Evolutionary conservation across 2,329 filamentous ascomycete genomes (phyloP).

Genomic region (Cadophora gregata): DNA sequence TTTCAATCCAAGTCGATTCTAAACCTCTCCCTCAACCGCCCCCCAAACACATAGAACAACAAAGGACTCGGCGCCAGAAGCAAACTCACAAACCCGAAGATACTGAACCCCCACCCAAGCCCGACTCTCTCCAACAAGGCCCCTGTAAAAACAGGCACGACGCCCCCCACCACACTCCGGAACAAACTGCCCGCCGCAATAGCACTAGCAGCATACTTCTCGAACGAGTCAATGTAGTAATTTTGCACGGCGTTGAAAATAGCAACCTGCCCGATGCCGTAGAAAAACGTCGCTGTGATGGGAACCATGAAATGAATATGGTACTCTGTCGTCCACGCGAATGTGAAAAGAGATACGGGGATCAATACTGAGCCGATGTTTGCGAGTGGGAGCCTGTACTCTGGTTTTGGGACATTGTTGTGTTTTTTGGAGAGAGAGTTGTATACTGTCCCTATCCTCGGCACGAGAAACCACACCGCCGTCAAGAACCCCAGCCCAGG

Average conservation of each 20-base stretch:
- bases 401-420: slow-evolving; percentile 47
- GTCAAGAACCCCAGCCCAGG: slow-evolving; percentile 45
- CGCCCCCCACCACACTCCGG: slow-evolving; percentile 52
- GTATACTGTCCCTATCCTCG: slow-evolving; percentile 53
- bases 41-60: slow-evolving; percentile 55
- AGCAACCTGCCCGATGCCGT: slow-evolving; percentile 57
- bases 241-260: slow-evolving; percentile 60
- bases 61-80: slow-evolving; percentile 55
- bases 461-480: slow-evolving; percentile 47
- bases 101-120: slow-evolving; percentile 56
- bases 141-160: slow-evolving; percentile 54
- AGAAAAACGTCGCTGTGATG: slow-evolving; percentile 56
- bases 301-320: slow-evolving; percentile 62
- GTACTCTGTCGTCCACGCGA: slow-evolving; percentile 63
- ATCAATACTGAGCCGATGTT: slow-evolving; percentile 58
- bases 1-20: slow-evolving; percentile 42
- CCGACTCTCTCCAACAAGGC: slow-evolving; percentile 51
- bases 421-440: slow-evolving; percentile 50
- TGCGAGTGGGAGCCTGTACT: slow-evolving; percentile 51
- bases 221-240: slow-evolving; percentile 59
- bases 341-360: slow-evolving; percentile 62
- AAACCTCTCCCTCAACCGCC: slow-evolving; percentile 52
- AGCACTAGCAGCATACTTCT: slow-evolving; percentile 55
- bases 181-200: slow-evolving; percentile 57
- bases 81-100: slow-evolving; percentile 53